Evolutionary conservation across 2,329 filamentous ascomycete species (phyloP).

Genomic region (Knufia fluminis): DNA sequence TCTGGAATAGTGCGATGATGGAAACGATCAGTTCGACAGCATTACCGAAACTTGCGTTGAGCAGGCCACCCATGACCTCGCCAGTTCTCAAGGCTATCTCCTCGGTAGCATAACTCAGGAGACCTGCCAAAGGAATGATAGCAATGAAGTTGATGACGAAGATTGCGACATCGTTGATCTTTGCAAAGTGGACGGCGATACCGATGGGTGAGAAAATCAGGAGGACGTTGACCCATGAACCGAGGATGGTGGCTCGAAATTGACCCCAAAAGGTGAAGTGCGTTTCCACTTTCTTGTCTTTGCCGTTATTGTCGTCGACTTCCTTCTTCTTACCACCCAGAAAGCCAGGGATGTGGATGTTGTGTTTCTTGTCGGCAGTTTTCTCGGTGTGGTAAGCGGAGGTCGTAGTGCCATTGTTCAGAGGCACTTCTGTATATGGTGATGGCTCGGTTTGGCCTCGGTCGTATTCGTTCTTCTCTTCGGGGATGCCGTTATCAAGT

Average conservation of each 20-base stretch:
- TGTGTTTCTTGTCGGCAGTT: conserved; percentile 1
- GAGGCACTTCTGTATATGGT: conserved; percentile 1
- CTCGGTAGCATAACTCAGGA: conserved; percentile 82
- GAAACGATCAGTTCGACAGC: conserved; percentile 84
- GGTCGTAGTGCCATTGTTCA: background rate
- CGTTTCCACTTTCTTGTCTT: conserved; percentile 13
- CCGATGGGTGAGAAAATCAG: conserved; percentile 46
- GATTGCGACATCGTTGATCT: conserved; percentile 51
- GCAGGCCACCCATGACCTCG: conserved; percentile 75
- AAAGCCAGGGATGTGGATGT: background rate
- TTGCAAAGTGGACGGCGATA: conserved; percentile 54
- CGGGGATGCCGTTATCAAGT: background rate
- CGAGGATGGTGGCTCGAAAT: conserved; percentile 64
- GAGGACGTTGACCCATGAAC: conserved; percentile 79
- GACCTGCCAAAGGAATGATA: conserved; percentile 78
- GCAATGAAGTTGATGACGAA: conserved; percentile 92
- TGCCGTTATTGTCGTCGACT: conserved; percentile 19
- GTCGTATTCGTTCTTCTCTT: background rate
- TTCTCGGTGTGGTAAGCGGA: background rate
- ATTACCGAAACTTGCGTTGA: conserved; percentile 89
- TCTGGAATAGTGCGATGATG: conserved; percentile 66
- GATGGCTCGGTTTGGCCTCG: background rate
- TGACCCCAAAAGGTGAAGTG: conserved; percentile 54
- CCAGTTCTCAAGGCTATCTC: conserved; percentile 71
- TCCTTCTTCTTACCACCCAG: background rate